Base-by-base conservation (phyloP, 352 stramenopile species). In the Globisporangium yorkense region DNA sequence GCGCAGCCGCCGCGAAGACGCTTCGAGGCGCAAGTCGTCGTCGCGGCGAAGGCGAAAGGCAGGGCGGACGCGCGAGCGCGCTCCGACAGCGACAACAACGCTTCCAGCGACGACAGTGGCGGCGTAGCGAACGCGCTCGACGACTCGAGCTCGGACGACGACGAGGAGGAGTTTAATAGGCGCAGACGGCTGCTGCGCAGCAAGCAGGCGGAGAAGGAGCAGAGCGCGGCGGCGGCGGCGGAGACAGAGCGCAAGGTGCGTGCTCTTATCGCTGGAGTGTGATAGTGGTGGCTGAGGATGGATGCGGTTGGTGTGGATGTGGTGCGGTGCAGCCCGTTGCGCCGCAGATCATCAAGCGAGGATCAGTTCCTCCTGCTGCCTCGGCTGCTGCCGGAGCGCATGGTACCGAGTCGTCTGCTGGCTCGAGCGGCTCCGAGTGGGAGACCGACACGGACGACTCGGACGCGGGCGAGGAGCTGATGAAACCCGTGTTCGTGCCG, bases 401-500 rank as follows among this genome's bases (percentile, higher is more conserved):
- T 5, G 62, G 51, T 16, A 74, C 70, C 5, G 67, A 79, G 50
- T 72, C 62, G 1, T 88, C 78, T 10, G 73, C 67, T 59, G 74
- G 59, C 5, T 80, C 71, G 46, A 76, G 72, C 10, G 70, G 64
- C 35, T 90, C 82, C 1, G 84, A 94, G 55, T 93, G 78, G 68
- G 86, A 92, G 61, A 96, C 84, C 0, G 86, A 96, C 56, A 82
- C 84, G 10, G 77, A 90, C 54, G 76, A 89, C 4, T 92, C 82
- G 15, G 81, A 89, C 13, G 71, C 71, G 27, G 77, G 67, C 10
- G 78, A 92, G 49, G 66, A 80, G 62, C 63, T 97, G 16, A 86
- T 96, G 73, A 97, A 96, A 62, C 92, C 92, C 5, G 77, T 97
- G 16, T 98, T 97, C 61, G 80, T 98, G 24, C 92, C 92, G 0